Conservation (phyloP, 2,329 filamentous ascomycete species). For the Magnaporthiopsis incrustans region DNA sequence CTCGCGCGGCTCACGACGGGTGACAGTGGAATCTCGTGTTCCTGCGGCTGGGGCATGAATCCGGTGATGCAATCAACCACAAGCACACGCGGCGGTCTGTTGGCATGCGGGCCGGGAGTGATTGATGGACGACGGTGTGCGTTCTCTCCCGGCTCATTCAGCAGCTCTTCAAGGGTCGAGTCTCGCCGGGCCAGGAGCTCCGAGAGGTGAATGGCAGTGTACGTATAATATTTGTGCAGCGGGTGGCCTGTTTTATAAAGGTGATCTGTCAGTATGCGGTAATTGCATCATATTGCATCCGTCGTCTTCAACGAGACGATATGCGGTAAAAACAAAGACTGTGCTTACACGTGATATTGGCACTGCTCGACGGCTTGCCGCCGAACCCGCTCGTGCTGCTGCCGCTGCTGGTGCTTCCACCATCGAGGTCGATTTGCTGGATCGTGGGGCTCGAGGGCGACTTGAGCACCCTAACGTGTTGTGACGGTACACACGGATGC, state of each 20-base stretch:
- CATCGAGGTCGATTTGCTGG: slow-evolving; percentile 46
- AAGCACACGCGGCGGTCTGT: slow-evolving; percentile 33
- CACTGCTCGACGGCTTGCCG: slow-evolving; percentile 36
- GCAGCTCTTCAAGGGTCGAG: slow-evolving; percentile 38
- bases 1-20: slow-evolving; percentile 33
- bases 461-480: slow-evolving; percentile 48
- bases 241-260: slow-evolving; percentile 42
- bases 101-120: slow-evolving; percentile 22
- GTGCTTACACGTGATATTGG: slow-evolving; percentile 38
- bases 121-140: slow-evolving; percentile 22
- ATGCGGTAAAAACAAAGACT: neutral
- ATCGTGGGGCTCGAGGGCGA: slow-evolving; percentile 53
- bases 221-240: slow-evolving; percentile 55
- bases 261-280: neutral
- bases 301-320: no score
- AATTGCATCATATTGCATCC: neutral
- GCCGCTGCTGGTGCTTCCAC: slow-evolving; percentile 21
- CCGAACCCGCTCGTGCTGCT: slow-evolving; percentile 16
- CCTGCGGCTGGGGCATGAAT: slow-evolving; percentile 33
- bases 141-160: slow-evolving; percentile 16
- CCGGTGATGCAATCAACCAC: slow-evolving; percentile 58
- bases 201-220: slow-evolving; percentile 50
- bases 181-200: slow-evolving; percentile 42
- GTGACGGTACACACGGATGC: slow-evolving; percentile 54
- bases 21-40: slow-evolving; percentile 40